A percentile compares a stretch with the other conserved stretches of the same genome.
These are phyloP conservation scores for Fraxinus greggii DNA, from an alignment of 305 asterid genomes.

Conservation along the genomic window DNA sequence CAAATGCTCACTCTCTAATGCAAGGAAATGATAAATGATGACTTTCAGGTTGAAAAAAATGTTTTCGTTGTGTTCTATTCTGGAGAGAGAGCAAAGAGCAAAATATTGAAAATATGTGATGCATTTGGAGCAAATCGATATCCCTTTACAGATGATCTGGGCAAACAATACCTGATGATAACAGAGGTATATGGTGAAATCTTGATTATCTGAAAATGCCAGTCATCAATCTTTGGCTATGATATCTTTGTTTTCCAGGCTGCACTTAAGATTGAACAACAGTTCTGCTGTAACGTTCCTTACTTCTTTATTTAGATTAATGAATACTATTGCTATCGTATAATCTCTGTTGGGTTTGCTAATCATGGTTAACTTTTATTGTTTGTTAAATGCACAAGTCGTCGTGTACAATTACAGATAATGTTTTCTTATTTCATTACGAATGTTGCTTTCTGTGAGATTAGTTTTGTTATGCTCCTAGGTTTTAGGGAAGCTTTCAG, in stretches of 20 bases:
- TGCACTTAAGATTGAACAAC: conserved; percentile 1
- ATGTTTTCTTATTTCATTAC: not conserved
- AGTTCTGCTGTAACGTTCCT: conserved; percentile 7
- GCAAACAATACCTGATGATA: conserved; percentile 54
- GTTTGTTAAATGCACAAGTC: not conserved
- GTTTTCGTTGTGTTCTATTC: conserved; percentile 59
- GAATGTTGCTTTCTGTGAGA: conserved; percentile 1
- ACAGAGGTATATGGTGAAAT: conserved; percentile 41
- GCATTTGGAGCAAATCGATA: conserved; percentile 70
- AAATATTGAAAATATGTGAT: conserved; percentile 61
- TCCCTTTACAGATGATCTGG: conserved; percentile 53
- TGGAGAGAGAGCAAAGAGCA: conserved; percentile 61
- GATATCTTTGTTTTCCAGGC: not conserved
- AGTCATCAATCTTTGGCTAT: conserved; percentile 5
- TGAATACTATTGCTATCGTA: conserved; percentile 3
- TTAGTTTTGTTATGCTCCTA: conserved; percentile 20
- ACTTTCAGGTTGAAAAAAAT: conserved; percentile 54
- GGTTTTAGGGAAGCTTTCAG: conserved; percentile 62
- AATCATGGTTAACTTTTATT: not conserved
- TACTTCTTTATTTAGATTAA: not conserved
- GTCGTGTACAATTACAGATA: not conserved
- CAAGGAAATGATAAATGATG: conserved; percentile 17
- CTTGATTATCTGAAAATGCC: not conserved
- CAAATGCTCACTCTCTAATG: conserved; percentile 11
- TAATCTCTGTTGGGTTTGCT: not conserved